These are phyloP conservation scores for Phaeosphaeria sp. DNA, from an alignment of 2,329 filamentous ascomycete genomes.

Conservation along the genomic window DNA sequence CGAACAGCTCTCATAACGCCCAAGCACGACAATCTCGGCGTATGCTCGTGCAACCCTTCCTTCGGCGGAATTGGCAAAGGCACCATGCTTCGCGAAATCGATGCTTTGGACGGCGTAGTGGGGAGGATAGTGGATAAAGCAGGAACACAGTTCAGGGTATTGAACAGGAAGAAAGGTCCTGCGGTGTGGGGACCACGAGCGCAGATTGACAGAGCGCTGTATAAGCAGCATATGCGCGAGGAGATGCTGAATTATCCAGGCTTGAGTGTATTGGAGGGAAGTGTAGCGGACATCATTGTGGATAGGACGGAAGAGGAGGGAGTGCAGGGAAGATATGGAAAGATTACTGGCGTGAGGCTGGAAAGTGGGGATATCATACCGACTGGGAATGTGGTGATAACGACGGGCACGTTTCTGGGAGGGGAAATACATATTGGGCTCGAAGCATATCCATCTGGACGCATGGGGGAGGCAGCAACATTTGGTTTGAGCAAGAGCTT, in stretches of 20 bases:
- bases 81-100: conserved; percentile 92
- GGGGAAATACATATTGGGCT: conserved; percentile 97
- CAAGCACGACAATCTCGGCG: conserved; percentile 84
- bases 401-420: conserved; percentile 92
- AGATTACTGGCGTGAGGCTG: conserved; percentile 82
- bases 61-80: conserved; percentile 99
- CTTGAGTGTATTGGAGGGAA: conserved; percentile 80
- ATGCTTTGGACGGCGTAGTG: conserved; percentile 89
- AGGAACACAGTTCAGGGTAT: conserved; percentile 87
- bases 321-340: conserved; percentile 63
- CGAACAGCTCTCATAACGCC: conserved; percentile 90
- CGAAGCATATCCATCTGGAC: conserved; percentile 81
- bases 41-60: conserved; percentile 95
- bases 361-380: conserved; percentile 86
- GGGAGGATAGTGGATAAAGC: conserved; percentile 91
- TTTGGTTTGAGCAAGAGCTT: conserved; percentile 92
- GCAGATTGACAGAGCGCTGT: conserved; percentile 90
- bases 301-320: conserved; percentile 61
- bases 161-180: conserved; percentile 89
- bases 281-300: conserved; percentile 89
- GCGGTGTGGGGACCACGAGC: conserved; percentile 97
- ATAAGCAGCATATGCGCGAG: conserved; percentile 88
- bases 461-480: conserved; percentile 93
- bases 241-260: conserved; percentile 82
- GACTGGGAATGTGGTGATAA: conserved; percentile 86